Percentiles rank a stretch among this genome's conserved stretches.
phyloP scores from a whole-genome alignment of 805 yeast genomes.

The Sugiyamaella qingdaonensis region DNA sequence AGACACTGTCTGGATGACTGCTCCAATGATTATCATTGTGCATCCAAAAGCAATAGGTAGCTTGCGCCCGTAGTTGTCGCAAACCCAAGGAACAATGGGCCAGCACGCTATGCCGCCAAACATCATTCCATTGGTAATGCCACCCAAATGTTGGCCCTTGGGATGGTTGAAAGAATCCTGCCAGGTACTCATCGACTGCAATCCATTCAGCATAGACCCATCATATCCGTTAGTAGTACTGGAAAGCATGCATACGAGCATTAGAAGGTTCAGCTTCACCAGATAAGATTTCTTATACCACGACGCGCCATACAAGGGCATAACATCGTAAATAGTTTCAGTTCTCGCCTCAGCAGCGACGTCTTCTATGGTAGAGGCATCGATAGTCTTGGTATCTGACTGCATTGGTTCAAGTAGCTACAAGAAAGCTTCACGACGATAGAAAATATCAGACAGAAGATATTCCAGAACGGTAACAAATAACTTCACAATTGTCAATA shows the following conservation, averaged over 20 bases:
- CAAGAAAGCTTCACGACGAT: too few relatives aligned
- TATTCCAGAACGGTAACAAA: too few relatives aligned
- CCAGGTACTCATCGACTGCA: constrained; percentile 25
- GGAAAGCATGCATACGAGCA: constrained; percentile 10
- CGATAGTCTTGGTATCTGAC: neutral
- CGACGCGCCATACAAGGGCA: constrained; percentile 6
- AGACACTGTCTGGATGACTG: constrained; percentile 42
- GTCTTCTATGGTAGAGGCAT: neutral
- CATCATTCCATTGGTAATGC: constrained; percentile 27
- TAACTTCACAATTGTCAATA: too few relatives aligned
- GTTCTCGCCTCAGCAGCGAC: neutral
- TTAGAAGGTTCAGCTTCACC: constrained; percentile 5
- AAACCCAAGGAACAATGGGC: constrained; percentile 50
- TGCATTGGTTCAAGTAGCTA: neutral
- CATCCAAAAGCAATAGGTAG: constrained; percentile 51
- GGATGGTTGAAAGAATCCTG: constrained; percentile 14
- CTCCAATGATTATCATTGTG: constrained; percentile 52
- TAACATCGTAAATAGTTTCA: constrained; percentile 11
- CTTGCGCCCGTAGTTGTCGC: constrained; percentile 63
- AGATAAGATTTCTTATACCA: constrained; percentile 12
- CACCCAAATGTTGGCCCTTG: constrained; percentile 15
- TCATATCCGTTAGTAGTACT: constrained; percentile 19
- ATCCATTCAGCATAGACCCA: constrained; percentile 19
- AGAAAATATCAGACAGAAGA: too few relatives aligned
- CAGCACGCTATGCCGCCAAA: constrained; percentile 70